Evolutionary conservation across 768 basidiomycete species (phyloP).

Genomic region (Dictyophora rubrovolvata): DNA sequence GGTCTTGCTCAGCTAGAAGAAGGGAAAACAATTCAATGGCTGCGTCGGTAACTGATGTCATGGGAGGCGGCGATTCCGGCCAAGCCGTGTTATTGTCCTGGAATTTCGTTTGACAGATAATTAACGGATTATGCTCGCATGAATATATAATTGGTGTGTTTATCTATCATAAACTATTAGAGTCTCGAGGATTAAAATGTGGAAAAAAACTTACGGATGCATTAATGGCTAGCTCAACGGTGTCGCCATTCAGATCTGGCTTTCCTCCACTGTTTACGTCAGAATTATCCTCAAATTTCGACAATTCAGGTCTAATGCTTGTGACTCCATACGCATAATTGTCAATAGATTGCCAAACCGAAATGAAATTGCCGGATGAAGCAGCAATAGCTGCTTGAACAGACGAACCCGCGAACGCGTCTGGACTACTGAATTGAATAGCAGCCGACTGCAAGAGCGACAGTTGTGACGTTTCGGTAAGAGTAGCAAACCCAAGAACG

Average conservation of each 20-base stretch:
- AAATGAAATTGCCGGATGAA: constrained; percentile 71
- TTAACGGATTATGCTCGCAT: constrained; percentile 77
- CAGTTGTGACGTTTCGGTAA: constrained; percentile 76
- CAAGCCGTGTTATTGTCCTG: constrained; percentile 33
- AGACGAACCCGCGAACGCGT: constrained; percentile 70
- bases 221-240: constrained; percentile 72
- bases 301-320: constrained; percentile 41
- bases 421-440: constrained; percentile 75
- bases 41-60: constrained; percentile 77
- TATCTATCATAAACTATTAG: constrained; percentile 32
- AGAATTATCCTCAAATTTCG: constrained; percentile 21
- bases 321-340: constrained; percentile 91
- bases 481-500: constrained; percentile 64
- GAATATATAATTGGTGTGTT: constrained; percentile 73
- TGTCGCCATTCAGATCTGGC: constrained; percentile 62
- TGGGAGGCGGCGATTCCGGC: constrained; percentile 61
- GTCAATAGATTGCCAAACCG: constrained; percentile 79
- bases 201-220: constrained; percentile 40
- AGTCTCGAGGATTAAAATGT: neutral
- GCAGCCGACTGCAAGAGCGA: constrained; percentile 74
- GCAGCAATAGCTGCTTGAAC: constrained; percentile 90
- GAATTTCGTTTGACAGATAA: constrained; percentile 44
- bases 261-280: constrained; percentile 20
- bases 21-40: constrained; percentile 81
- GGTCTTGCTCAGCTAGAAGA: constrained; percentile 70